A percentile compares a stretch with the other conserved stretches of the same genome.
Evolutionary conservation across 2,329 filamentous ascomycete species (phyloP).

Genomic region (Zelopaecilomyces penicillatus): DNA sequence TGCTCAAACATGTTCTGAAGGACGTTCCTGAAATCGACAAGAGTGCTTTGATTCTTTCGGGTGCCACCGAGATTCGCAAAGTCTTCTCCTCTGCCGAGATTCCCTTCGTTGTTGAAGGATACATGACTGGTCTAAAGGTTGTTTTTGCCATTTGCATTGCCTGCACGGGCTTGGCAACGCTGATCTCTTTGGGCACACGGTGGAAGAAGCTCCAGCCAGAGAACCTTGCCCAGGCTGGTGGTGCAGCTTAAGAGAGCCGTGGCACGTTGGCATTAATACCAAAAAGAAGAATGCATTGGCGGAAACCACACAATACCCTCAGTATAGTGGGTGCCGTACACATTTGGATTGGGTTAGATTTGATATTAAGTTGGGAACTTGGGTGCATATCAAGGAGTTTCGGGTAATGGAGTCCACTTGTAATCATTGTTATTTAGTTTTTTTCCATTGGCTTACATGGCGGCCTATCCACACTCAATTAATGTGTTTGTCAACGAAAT

Average conservation of each 20-base stretch:
- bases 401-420: too few species aligned
- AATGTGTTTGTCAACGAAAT: too few species aligned
- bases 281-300: too few species aligned
- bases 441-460: too few species aligned
- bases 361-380: too few species aligned
- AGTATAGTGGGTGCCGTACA: too few species aligned
- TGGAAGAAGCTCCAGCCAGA: constrained; percentile 31
- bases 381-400: too few species aligned
- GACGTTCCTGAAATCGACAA: constrained; percentile 30
- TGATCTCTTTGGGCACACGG: constrained; percentile 24
- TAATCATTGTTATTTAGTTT: too few species aligned
- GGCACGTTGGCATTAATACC: too few species aligned
- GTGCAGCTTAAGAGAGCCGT: constrained; percentile 18
- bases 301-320: too few species aligned
- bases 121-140: constrained; percentile 57
- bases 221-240: constrained; percentile 16
- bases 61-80: constrained; percentile 47
- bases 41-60: constrained; percentile 29
- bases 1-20: constrained; percentile 26
- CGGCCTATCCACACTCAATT: too few species aligned
- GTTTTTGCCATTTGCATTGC: constrained; percentile 49
- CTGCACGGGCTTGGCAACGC: constrained; percentile 32
- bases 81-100: constrained; percentile 42
- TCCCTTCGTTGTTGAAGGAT: constrained; percentile 47
- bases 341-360: too few species aligned